Percentiles rank a stretch among this genome's conserved stretches.
Conservation (phyloP, 2,329 filamentous ascomycete species). For the Botryotinia convoluta region DNA sequence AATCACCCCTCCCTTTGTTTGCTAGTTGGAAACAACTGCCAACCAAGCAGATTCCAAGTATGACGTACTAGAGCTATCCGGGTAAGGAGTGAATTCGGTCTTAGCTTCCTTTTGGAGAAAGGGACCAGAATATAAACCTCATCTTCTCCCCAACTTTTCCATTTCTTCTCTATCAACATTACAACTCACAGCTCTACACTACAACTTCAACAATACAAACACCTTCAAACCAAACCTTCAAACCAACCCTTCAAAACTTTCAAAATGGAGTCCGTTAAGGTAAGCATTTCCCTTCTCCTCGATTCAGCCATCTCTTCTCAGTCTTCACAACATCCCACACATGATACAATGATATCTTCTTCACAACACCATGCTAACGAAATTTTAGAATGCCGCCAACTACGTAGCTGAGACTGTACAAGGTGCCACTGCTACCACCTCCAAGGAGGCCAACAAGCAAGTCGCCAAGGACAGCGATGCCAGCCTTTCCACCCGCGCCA, state of each 20-base stretch:
- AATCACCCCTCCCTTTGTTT: neutral
- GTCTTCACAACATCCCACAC: neutral
- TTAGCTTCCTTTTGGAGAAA: slow-evolving; percentile 1
- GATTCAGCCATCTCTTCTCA: neutral
- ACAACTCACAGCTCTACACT: slow-evolving; percentile 24
- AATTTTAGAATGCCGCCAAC: slow-evolving; percentile 53
- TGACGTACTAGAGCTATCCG: neutral
- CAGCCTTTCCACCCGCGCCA: slow-evolving; percentile 45
- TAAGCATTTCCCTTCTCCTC: slow-evolving; percentile 18
- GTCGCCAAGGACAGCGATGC: slow-evolving; percentile 52
- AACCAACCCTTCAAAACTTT: slow-evolving; percentile 25
- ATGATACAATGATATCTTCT: too few relatives aligned
- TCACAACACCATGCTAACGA: neutral
- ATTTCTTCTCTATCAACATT: slow-evolving; percentile 20
- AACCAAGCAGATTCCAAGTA: neutral
- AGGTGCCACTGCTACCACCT: slow-evolving; percentile 47
- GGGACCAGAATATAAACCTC: slow-evolving; percentile 16
- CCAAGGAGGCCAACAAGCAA: slow-evolving; percentile 59
- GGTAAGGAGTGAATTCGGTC: neutral
- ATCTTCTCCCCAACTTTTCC: neutral
- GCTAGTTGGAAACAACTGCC: neutral
- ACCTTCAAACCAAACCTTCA: slow-evolving; percentile 23
- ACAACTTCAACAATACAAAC: slow-evolving; percentile 25
- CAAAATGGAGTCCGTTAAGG: slow-evolving; percentile 41
- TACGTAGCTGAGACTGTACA: slow-evolving; percentile 55